These are phyloP conservation scores for Hypoxylon subgilvum DNA, from an alignment of 495 filamentous ascomycete species.

Conservation along the genomic window DNA sequence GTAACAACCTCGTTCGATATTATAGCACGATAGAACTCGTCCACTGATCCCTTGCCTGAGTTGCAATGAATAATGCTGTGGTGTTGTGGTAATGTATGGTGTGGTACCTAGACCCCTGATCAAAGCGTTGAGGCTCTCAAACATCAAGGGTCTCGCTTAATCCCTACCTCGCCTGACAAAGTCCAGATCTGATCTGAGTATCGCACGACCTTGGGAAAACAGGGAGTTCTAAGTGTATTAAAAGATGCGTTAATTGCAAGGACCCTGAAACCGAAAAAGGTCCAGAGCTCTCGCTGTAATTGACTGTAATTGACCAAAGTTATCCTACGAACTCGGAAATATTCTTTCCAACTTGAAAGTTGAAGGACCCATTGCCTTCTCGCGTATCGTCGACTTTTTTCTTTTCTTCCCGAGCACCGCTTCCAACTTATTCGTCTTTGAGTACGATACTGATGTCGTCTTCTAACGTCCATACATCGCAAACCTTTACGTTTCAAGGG, in stretches of 20 bases:
- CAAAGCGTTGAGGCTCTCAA: conserved; percentile 44
- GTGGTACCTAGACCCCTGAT: conserved; percentile 27
- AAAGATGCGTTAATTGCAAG: conserved; percentile 4
- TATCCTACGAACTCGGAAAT: conserved; percentile 16
- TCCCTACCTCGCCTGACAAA: conserved; percentile 30
- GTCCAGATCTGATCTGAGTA: conserved; percentile 40
- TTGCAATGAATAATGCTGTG: conserved; percentile 20
- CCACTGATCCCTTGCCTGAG: conserved; percentile 27
- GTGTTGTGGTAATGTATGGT: conserved; percentile 15
- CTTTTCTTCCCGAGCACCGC: not conserved
- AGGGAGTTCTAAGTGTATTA: conserved; percentile 14
- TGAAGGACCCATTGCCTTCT: not conserved
- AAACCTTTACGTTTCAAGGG: conserved; percentile 32
- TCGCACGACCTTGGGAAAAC: conserved; percentile 38
- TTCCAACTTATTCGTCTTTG: not conserved
- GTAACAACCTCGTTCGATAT: conserved; percentile 41
- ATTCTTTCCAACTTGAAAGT: conserved; percentile 4
- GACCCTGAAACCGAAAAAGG: conserved; percentile 15
- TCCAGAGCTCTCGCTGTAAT: conserved; percentile 16
- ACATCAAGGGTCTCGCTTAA: conserved; percentile 37
- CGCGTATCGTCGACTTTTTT: not conserved
- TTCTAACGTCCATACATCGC: conserved; percentile 28
- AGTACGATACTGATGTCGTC: conserved; percentile 31
- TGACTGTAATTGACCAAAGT: not conserved
- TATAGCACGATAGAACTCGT: conserved; percentile 39